Evolutionary conservation across 1,284 basidiomycete genomes (phyloP).

Genomic region (Ceratobasidium sp.): DNA sequence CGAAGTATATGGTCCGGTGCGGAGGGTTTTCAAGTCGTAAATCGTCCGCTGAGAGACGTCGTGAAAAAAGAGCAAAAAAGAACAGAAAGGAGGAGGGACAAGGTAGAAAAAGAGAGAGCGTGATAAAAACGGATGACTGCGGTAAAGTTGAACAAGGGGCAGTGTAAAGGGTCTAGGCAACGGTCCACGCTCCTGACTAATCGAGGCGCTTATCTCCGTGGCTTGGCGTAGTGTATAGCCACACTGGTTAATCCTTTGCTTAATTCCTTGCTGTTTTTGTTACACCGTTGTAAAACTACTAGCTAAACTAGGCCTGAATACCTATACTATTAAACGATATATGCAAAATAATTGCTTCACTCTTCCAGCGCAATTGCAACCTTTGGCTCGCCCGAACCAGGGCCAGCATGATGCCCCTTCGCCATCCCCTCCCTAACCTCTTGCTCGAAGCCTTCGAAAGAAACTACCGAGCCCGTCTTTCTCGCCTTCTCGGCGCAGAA

Average conservation of each 20-base stretch:
- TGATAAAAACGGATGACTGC: conserved; percentile 37
- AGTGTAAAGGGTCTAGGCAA: conserved; percentile 38
- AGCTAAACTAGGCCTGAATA: too few relatives aligned
- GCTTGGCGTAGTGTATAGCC: not conserved
- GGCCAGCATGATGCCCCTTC: not conserved
- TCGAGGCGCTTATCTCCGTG: not conserved
- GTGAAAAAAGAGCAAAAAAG: conserved; percentile 11
- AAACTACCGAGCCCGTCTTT: conserved; percentile 73
- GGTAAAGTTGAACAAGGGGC: conserved; percentile 36
- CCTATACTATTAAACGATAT: too few relatives aligned
- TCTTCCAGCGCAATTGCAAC: conserved; percentile 7
- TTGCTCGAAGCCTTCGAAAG: conserved; percentile 59
- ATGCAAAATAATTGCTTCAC: too few relatives aligned
- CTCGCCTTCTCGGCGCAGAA: conserved; percentile 88
- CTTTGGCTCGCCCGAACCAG: conserved; percentile 9
- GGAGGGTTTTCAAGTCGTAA: conserved; percentile 4
- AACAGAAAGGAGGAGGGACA: conserved; percentile 25
- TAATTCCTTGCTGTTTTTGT: too few relatives aligned
- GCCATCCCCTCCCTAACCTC: conserved; percentile 53
- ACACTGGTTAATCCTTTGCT: too few relatives aligned
- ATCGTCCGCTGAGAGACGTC: conserved; percentile 5
- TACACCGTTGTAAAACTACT: too few relatives aligned
- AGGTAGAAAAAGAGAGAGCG: conserved; percentile 27
- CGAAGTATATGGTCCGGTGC: not conserved
- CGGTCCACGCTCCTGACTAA: conserved; percentile 22